Evolutionary conservation across 768 basidiomycete genomes (phyloP).

Genomic region (Amanita brunnescens): DNA sequence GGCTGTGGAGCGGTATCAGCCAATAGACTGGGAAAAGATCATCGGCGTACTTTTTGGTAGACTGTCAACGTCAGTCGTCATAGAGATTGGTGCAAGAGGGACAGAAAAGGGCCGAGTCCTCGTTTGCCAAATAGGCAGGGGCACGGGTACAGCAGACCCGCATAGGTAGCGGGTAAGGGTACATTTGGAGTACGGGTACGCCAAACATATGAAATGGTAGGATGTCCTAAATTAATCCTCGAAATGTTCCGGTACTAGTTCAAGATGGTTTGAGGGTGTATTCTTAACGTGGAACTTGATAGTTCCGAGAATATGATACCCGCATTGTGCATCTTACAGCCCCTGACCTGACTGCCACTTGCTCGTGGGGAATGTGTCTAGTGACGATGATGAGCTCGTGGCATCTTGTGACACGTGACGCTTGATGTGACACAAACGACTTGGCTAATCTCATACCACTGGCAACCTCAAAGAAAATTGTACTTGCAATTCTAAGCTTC

Average conservation of each 20-base stretch:
- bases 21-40: slow-evolving; percentile 42
- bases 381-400: no score
- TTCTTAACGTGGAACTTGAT: slow-evolving; percentile 17
- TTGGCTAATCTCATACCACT: no score
- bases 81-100: slow-evolving; percentile 12
- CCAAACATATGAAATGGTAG: slow-evolving; percentile 61
- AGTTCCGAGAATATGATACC: background rate
- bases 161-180: no score
- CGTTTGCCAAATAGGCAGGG: slow-evolving; percentile 60
- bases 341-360: no score
- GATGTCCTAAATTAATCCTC: background rate
- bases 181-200: no score
- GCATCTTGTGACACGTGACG: no score
- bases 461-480: no score
- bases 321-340: background rate
- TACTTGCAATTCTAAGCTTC: no score
- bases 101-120: slow-evolving; percentile 28
- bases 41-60: background rate
- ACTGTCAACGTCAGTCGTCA: slow-evolving; percentile 1
- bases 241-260: slow-evolving; percentile 17
- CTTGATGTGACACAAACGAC: no score
- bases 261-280: slow-evolving; percentile 35
- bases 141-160: no score
- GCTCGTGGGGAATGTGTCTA: no score
- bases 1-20: slow-evolving; percentile 45